Evolutionary conservation across 2,329 filamentous ascomycete species (phyloP).

Genomic region (Atkinsonella texensis): DNA sequence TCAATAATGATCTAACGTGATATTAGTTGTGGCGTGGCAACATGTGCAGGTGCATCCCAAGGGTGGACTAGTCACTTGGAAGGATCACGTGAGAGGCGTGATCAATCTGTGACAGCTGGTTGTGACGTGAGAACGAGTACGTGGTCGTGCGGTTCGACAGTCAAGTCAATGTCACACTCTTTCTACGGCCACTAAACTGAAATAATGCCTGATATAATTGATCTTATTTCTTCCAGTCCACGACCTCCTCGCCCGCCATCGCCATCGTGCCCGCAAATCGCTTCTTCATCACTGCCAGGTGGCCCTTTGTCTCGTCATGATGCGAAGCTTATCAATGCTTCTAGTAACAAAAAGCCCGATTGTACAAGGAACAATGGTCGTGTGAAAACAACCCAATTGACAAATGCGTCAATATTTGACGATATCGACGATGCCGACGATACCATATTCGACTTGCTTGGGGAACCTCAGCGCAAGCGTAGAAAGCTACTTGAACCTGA

Average conservation of each 20-base stretch:
- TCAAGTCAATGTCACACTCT: not conserved
- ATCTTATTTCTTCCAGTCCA: constrained; percentile 26
- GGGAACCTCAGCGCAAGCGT: constrained; percentile 1
- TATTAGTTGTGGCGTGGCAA: too few relatives aligned
- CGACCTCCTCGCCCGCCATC: constrained; percentile 1
- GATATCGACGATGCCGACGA: constrained; percentile 1
- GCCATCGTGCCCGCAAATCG: not conserved
- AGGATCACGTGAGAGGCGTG: not conserved
- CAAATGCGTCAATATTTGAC: not conserved
- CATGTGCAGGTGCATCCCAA: too few relatives aligned
- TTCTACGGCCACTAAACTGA: not conserved
- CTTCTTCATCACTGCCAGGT: not conserved
- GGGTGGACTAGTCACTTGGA: not conserved
- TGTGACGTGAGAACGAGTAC: not conserved
- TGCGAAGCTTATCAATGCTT: not conserved
- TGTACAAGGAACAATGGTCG: not conserved
- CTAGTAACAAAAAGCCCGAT: not conserved
- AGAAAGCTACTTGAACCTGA: not conserved
- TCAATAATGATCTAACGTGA: too few relatives aligned
- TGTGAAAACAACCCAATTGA: not conserved
- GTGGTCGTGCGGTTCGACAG: not conserved
- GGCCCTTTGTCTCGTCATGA: not conserved
- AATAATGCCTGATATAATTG: constrained; percentile 23
- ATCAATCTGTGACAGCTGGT: not conserved
- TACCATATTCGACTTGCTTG: not conserved